These are phyloP conservation scores for Kodamaea plutei DNA, from an alignment of 1,139 yeast genomes.

Conservation along the genomic window DNA sequence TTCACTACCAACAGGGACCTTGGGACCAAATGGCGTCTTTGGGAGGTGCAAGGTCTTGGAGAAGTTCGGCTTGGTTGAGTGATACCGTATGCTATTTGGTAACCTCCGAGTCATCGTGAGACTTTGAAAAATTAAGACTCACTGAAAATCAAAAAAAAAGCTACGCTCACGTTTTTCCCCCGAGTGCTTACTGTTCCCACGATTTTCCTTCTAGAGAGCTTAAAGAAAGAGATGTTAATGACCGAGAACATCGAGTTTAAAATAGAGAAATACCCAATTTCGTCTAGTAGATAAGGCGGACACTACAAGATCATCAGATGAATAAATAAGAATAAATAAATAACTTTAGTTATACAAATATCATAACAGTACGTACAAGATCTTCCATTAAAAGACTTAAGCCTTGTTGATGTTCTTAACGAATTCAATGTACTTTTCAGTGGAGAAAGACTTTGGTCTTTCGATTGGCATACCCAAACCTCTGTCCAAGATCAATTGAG, in stretches of 20 bases:
- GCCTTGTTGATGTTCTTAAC: conserved; percentile 44
- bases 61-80: conserved; percentile 14
- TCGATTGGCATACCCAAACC: conserved; percentile 94
- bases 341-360: conserved; percentile 7
- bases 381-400: conserved; percentile 10
- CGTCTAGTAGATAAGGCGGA: too few species aligned
- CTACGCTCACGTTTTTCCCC: too few species aligned
- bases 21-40: conserved; percentile 38
- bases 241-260: too few species aligned
- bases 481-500: conserved; percentile 94
- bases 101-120: conserved; percentile 7
- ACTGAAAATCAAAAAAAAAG: too few species aligned
- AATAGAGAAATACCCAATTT: too few species aligned
- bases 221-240: too few species aligned
- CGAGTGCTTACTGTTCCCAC: too few species aligned
- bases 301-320: too few species aligned
- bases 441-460: conserved; percentile 95
- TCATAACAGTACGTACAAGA: conserved; percentile 7
- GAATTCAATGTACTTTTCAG: conserved; percentile 61
- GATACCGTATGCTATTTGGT: conserved; percentile 4
- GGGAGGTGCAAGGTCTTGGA: conserved; percentile 40
- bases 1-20: conserved; percentile 31
- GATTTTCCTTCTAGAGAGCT: too few species aligned
- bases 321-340: conserved; percentile 10
- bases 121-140: too few species aligned